Conservation (phyloP, 257 asterid genomes). For the Voacanga thouarsii region DNA sequence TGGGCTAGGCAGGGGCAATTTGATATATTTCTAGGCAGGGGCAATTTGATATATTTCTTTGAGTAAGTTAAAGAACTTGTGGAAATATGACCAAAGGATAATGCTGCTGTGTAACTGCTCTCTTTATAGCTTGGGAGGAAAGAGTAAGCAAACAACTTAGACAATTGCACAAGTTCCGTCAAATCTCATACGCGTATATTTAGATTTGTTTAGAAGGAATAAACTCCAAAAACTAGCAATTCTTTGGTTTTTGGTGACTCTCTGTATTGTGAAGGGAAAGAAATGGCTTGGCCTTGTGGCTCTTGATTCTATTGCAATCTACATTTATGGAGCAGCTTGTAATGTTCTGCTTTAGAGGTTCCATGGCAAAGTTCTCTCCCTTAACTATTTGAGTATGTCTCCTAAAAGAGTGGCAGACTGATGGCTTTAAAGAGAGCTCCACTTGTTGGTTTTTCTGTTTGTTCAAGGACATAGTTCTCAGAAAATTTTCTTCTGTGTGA, state of each 20-base stretch:
- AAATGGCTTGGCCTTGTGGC: not conserved
- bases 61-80: not conserved
- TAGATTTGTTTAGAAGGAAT: not conserved
- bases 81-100: not conserved
- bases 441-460: not conserved
- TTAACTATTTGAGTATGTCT: not conserved
- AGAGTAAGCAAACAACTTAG: not conserved
- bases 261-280: not conserved
- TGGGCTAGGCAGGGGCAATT: not conserved
- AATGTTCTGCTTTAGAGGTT: not conserved
- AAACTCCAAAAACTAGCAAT: not conserved
- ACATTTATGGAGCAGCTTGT: not conserved
- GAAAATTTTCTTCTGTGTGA: not conserved
- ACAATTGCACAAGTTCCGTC: not conserved
- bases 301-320: not conserved
- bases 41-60: not conserved
- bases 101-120: not conserved
- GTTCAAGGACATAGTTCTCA: not conserved
- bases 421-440: not conserved
- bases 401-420: not conserved
- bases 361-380: not conserved
- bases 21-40: not conserved
- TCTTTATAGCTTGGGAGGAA: not conserved
- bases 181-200: not conserved
- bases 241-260: not conserved